Percentiles rank a stretch among this genome's conserved stretches.
phyloP scores from a whole-genome alignment of 2,329 filamentous ascomycete genomes.

The Monosporascus sp. region DNA sequence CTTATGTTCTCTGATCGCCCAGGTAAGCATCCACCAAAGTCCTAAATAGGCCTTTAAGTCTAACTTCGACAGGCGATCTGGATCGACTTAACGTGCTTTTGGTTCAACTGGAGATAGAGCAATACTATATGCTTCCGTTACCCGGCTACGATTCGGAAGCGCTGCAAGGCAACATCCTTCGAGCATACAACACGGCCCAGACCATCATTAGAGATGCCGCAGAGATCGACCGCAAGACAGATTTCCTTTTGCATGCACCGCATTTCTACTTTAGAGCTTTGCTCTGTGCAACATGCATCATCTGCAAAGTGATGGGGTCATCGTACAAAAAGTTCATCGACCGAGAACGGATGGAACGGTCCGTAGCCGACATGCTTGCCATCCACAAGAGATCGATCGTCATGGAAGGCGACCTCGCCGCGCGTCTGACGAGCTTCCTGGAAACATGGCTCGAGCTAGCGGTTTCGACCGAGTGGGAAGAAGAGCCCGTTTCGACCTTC shows the following conservation, averaged over 20 bases:
- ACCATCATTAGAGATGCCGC: constrained; percentile 37
- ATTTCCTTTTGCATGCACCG: constrained; percentile 39
- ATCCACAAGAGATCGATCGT: constrained; percentile 39
- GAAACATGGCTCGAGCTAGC: constrained; percentile 42
- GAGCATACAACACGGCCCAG: constrained; percentile 43
- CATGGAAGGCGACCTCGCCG: constrained; percentile 43
- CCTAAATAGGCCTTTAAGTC: background rate
- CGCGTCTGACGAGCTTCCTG: constrained; percentile 39
- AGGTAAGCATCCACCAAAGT: constrained; percentile 27
- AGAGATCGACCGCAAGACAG: constrained; percentile 34
- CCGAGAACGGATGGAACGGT: constrained; percentile 13
- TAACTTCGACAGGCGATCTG: constrained; percentile 30
- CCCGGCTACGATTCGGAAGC: constrained; percentile 32
- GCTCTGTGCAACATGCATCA: constrained; percentile 39
- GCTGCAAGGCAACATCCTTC: constrained; percentile 40
- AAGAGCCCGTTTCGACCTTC: constrained; percentile 35
- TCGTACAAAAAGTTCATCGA: constrained; percentile 30
- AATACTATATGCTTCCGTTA: constrained; percentile 45
- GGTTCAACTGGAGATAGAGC: constrained; percentile 47
- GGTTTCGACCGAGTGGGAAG: constrained; percentile 34
- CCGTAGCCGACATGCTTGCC: constrained; percentile 27
- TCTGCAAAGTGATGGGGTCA: constrained; percentile 41
- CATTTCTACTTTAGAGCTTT: constrained; percentile 45
- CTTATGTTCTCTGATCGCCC: constrained; percentile 41
- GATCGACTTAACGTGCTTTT: constrained; percentile 44